Conservation (phyloP, 202 grass and related monocot genomes). For the Carex arenaria region DNA sequence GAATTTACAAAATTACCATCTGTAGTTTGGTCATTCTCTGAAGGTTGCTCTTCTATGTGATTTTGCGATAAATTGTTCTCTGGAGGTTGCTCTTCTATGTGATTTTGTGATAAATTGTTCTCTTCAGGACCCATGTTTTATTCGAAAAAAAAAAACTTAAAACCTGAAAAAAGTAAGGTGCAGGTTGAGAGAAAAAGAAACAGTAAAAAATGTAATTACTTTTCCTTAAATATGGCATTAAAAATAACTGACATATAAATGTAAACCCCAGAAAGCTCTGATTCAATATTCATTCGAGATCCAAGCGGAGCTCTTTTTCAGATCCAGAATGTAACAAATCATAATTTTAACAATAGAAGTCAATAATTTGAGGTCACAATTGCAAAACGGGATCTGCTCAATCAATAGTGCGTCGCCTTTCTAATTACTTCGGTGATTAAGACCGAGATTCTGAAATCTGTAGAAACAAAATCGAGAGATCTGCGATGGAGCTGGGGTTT, state of each 20-base stretch:
- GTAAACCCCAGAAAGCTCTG: neutral
- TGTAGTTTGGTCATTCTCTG: neutral
- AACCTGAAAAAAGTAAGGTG: constrained; percentile 3
- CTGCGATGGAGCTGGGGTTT: neutral
- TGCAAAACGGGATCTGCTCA: constrained; percentile 10
- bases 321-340: constrained; percentile 2
- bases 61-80: neutral
- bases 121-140: constrained; percentile 53
- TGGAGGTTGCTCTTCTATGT: constrained; percentile 16
- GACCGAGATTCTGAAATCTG: neutral
- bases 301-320: neutral
- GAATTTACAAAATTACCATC: constrained; percentile 14
- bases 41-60: constrained; percentile 9
- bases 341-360: neutral
- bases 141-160: neutral
- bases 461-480: neutral
- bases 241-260: constrained; percentile 7
- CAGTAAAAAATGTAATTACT: neutral
- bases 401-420: neutral
- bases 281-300: neutral
- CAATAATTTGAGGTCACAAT: neutral
- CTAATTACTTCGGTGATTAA: neutral
- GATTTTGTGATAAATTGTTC: constrained; percentile 12
- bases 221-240: neutral
- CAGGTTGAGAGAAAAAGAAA: neutral